phyloP scores from a whole-genome alignment of 192 early-diverging fungal species.

The Podochytrium sp. region DNA sequence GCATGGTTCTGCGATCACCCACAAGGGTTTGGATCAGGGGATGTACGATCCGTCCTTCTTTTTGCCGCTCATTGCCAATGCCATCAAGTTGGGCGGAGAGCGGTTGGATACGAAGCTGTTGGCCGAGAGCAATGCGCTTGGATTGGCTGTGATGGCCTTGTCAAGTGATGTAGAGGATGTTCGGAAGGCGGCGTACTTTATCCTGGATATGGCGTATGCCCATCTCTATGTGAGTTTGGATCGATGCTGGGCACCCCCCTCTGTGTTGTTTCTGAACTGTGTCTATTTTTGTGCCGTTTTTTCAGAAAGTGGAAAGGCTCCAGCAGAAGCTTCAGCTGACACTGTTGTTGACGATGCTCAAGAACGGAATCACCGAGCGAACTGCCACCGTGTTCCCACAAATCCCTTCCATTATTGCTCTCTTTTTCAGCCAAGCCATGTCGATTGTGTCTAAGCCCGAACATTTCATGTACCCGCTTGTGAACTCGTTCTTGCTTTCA shows the following conservation, averaged over 20 bases:
- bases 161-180: slow-evolving; percentile 58
- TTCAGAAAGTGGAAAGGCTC: slow-evolving; percentile 38
- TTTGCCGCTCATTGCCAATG: slow-evolving; percentile 68
- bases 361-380: slow-evolving; percentile 66
- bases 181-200: slow-evolving; percentile 66
- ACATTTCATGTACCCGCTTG: slow-evolving; percentile 73
- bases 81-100: slow-evolving; percentile 49
- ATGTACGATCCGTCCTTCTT: slow-evolving; percentile 74
- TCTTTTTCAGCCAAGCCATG: slow-evolving; percentile 71
- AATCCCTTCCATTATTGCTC: slow-evolving; percentile 66
- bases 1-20: slow-evolving; percentile 27
- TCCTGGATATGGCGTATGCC: slow-evolving; percentile 68
- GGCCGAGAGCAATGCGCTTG: slow-evolving; percentile 72
- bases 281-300: slow-evolving; percentile 6
- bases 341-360: slow-evolving; percentile 67
- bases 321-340: slow-evolving; percentile 75
- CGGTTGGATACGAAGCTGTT: slow-evolving; percentile 63
- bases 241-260: background rate
- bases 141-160: slow-evolving; percentile 67
- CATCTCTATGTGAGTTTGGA: slow-evolving; percentile 11
- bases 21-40: background rate
- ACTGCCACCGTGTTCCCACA: slow-evolving; percentile 49
- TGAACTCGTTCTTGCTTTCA: slow-evolving; percentile 78
- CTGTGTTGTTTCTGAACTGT: background rate
- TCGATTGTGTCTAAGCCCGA: slow-evolving; percentile 69